Evolutionary conservation across 1,284 basidiomycete genomes (phyloP), one percentile per base, ranked within the genome.

Genomic region (Ustilago nuda): DNA sequence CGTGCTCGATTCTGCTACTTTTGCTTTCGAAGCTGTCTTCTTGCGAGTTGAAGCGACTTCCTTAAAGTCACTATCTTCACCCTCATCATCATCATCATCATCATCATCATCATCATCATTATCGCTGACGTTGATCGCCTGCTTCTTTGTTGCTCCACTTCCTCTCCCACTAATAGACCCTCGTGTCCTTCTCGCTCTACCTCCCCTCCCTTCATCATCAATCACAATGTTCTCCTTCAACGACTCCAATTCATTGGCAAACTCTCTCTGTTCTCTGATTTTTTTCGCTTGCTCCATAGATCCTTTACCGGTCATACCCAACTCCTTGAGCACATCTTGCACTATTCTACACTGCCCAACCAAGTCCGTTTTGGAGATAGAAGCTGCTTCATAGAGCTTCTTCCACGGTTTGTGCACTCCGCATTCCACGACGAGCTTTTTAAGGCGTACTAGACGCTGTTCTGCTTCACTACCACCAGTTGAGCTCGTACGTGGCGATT

Each of bases 361-460:
- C 11, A 48, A 61, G 32, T 77, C 75, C 23, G 46, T 41, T 7
- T 61, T 58, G 2, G 41, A 41, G 1, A 77, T 55, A n/a, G 11
- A 37, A 3, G 63, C 68, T 0, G 61, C 65, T 46, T 68, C 72
- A 61, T 74, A 78, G 13, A 78, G 72, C 56, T 69, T 74, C 50
- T 74, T 73, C 76, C 76, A 78, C 12, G 51, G 62, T 46, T 75
- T 78, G 32, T 69, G 59, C 0, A 78, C 76, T 11, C 76, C 76
- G 8, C 68, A 69, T 51, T 71, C 72, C 8, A 27, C 9, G 17
- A 78, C 76, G n/a, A 78, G 66, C 56, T 68, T 65, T 37, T 78
- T 78, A 32, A 78, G 66, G 12, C 66, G 51, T 5, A 46, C 48
- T 3, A 78, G 63, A 5, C 67, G 56, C 32, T 69, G 63, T 54